These are phyloP conservation scores for Escovopsis sp. DNA, from an alignment of 2,329 filamentous ascomycete genomes.

Conservation along the genomic window DNA sequence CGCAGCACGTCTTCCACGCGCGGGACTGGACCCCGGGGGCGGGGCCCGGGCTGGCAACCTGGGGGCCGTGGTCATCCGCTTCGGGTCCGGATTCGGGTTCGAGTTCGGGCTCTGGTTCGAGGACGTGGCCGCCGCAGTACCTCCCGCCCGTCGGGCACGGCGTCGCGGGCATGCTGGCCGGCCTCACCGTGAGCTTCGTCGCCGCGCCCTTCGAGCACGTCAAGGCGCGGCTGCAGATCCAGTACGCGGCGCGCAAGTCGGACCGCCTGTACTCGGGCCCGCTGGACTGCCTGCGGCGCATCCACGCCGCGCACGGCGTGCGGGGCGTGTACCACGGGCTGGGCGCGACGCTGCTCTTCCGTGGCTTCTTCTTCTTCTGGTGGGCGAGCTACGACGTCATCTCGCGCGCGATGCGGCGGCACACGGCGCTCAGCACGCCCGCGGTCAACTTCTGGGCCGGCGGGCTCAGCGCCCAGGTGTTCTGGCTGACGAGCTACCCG, in stretches of 20 bases:
- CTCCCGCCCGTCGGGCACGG: conserved; percentile 73
- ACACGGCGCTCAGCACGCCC: conserved; percentile 59
- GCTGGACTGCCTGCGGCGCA: conserved; percentile 65
- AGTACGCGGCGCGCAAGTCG: conserved; percentile 70
- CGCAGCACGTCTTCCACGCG: conserved; percentile 61
- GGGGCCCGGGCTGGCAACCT: conserved; percentile 7
- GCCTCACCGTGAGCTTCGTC: conserved; percentile 80
- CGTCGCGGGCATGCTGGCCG: conserved; percentile 74
- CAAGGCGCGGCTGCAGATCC: conserved; percentile 85
- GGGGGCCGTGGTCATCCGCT: background rate
- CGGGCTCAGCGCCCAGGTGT: conserved; percentile 81
- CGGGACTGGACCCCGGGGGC: conserved; percentile 15
- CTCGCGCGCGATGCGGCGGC: conserved; percentile 48
- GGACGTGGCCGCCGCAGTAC: conserved; percentile 16
- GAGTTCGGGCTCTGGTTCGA: background rate
- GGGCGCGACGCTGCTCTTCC: conserved; percentile 71
- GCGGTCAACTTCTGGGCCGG: conserved; percentile 96
- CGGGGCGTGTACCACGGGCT: conserved; percentile 76
- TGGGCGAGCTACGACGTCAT: conserved; percentile 92
- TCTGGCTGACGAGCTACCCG: conserved; percentile 88
- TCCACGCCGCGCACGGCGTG: conserved; percentile 58
- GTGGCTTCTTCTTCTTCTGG: conserved; percentile 94
- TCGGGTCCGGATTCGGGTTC: conserved; percentile 4
- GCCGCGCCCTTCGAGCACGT: conserved; percentile 91
- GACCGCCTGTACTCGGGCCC: conserved; percentile 75